Conservation (phyloP, 148 eudicot species). For the Chenopodium suecicum region DNA sequence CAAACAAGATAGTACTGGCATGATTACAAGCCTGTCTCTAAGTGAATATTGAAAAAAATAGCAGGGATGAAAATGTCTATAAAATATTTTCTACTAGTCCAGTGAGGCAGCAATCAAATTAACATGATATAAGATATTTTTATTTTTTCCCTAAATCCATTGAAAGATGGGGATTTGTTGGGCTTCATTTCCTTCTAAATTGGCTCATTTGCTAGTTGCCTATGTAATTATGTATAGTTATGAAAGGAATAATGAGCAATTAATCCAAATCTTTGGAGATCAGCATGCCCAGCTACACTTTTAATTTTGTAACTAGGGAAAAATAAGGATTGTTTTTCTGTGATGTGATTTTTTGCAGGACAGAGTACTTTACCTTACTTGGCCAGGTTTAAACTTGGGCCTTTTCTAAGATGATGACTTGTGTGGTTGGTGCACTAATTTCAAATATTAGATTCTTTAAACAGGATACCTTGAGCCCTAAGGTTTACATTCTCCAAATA, state of each 20-base stretch:
- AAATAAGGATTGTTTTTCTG: too few species aligned
- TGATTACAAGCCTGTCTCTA: background rate
- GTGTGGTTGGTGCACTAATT: too few species aligned
- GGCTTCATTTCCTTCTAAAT: background rate
- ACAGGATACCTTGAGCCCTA: too few species aligned
- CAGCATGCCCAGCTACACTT: background rate
- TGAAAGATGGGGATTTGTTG: background rate
- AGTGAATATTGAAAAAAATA: background rate
- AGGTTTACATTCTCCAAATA: too few species aligned
- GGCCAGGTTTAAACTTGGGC: too few species aligned
- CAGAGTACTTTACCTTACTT: background rate
- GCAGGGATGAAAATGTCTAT: background rate
- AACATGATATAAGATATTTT: background rate
- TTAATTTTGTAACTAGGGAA: background rate
- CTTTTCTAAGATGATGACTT: too few species aligned
- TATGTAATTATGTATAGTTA: background rate
- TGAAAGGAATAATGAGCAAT: background rate
- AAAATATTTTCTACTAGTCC: background rate
- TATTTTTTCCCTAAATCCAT: background rate
- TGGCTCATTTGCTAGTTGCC: background rate
- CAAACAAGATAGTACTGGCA: background rate
- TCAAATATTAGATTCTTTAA: too few species aligned
- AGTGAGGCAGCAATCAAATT: background rate
- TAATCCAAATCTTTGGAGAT: background rate
- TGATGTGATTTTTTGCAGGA: background rate